Conservation (phyloP, 345 rosid genomes). For the Sonneratia caseolaris region DNA sequence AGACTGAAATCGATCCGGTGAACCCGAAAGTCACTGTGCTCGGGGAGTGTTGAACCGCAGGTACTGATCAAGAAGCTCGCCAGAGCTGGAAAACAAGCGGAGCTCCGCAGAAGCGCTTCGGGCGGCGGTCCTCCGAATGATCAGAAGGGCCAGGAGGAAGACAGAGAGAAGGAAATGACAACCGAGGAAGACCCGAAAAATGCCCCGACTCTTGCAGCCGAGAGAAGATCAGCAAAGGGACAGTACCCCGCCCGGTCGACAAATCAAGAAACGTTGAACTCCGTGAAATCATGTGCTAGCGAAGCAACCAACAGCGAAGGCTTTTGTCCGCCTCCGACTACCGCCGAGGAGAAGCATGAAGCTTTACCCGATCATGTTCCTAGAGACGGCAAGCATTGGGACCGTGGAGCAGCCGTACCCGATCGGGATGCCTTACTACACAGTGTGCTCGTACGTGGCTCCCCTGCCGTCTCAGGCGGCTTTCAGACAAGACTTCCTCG, state of each 20-base stretch:
- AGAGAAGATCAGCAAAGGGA: neutral
- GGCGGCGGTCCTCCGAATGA: neutral
- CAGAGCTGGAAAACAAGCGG: constrained; percentile 47
- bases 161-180: constrained; percentile 1
- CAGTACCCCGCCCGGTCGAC: neutral
- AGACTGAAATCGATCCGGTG: constrained; percentile 32
- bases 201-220: constrained; percentile 9
- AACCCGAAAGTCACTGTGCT: constrained; percentile 40
- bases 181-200: neutral
- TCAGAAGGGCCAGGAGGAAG: neutral
- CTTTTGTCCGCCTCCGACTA: neutral
- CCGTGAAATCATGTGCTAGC: neutral
- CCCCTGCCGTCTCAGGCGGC: constrained; percentile 12
- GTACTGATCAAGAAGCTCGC: constrained; percentile 30
- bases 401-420: constrained; percentile 15
- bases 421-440: constrained; percentile 23
- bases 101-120: constrained; percentile 20
- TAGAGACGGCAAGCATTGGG: neutral
- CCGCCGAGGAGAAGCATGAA: constrained; percentile 6
- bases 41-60: constrained; percentile 31
- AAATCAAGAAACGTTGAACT: constrained; percentile 8
- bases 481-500: constrained; percentile 13
- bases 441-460: constrained; percentile 23
- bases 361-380: constrained; percentile 11
- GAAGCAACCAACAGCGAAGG: neutral